phyloP scores from a whole-genome alignment of 1,284 basidiomycete species.

The Heterobasidion occidentale region DNA sequence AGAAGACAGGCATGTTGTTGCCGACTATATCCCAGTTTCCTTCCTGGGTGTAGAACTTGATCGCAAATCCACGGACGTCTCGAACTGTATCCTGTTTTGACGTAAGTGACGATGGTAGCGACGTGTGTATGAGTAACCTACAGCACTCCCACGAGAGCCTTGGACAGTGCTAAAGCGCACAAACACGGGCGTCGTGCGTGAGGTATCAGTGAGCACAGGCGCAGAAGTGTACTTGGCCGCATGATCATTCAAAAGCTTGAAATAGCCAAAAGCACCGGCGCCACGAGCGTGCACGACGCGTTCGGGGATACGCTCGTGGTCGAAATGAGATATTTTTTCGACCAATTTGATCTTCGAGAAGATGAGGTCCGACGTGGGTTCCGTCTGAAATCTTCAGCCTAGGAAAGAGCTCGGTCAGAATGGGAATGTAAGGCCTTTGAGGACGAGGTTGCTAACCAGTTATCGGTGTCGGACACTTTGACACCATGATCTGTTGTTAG shows the following conservation, averaged over 20 bases:
- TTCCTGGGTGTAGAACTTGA: slow-evolving; percentile 73
- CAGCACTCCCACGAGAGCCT: slow-evolving; percentile 67
- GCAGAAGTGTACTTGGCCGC: slow-evolving; percentile 61
- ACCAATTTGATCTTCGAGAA: slow-evolving; percentile 62
- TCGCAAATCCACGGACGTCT: slow-evolving; percentile 80
- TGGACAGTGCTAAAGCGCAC: slow-evolving; percentile 80
- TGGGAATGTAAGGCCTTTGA: slow-evolving; percentile 1
- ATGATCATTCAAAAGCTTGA: slow-evolving; percentile 60
- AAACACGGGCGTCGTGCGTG: slow-evolving; percentile 66
- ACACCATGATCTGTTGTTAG: slow-evolving; percentile 60
- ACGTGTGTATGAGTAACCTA: slow-evolving; percentile 19
- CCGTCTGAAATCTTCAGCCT: slow-evolving; percentile 38
- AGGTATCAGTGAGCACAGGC: slow-evolving; percentile 64
- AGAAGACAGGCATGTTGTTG: slow-evolving; percentile 76
- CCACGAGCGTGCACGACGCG: slow-evolving; percentile 68
- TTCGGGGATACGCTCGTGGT: slow-evolving; percentile 72
- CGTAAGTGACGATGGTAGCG: background rate
- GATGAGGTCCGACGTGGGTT: slow-evolving; percentile 37
- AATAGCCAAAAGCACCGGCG: slow-evolving; percentile 75
- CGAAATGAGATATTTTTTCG: slow-evolving; percentile 73
- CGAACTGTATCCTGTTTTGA: slow-evolving; percentile 62
- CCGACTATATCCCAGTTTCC: slow-evolving; percentile 83
- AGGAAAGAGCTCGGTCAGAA: slow-evolving; percentile 26
- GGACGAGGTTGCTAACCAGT: slow-evolving; percentile 36
- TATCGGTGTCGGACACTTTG: slow-evolving; percentile 53